Conservation (phyloP, 257 asterid species). For the Scutellaria galericulata region DNA sequence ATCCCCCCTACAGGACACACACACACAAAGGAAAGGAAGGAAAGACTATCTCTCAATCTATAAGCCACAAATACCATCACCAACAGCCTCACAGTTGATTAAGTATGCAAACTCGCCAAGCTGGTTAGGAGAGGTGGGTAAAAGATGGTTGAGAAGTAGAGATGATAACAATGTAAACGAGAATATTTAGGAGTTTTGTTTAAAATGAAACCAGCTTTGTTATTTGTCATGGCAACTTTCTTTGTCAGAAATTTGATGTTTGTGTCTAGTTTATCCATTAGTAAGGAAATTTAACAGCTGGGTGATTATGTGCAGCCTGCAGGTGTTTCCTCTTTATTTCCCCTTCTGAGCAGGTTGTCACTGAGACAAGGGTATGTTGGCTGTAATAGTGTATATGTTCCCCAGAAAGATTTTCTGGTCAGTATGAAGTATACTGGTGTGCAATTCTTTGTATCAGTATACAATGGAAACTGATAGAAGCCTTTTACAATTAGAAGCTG, state of each 20-base stretch:
- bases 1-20: too few species aligned
- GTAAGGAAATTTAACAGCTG: neutral
- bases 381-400: neutral
- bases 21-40: neutral
- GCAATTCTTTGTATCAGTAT: neutral
- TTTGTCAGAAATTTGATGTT: neutral
- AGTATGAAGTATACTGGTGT: neutral
- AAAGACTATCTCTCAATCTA: neutral
- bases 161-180: neutral
- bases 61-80: neutral
- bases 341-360: neutral
- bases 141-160: neutral
- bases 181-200: neutral
- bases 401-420: too few species aligned
- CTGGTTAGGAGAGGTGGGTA: neutral
- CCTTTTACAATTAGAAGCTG: constrained; percentile 6
- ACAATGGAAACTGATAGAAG: neutral
- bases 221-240: constrained; percentile 3
- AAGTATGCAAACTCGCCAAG: constrained; percentile 2
- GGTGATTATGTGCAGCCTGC: neutral
- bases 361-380: constrained; percentile 6
- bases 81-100: neutral
- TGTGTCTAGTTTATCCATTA: neutral
- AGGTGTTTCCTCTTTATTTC: too few species aligned
- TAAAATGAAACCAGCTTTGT: neutral